A percentile compares a stretch with the other conserved stretches of the same genome.
phyloP scores from a whole-genome alignment of 331 rosid genomes.

The Malus hybrid region DNA sequence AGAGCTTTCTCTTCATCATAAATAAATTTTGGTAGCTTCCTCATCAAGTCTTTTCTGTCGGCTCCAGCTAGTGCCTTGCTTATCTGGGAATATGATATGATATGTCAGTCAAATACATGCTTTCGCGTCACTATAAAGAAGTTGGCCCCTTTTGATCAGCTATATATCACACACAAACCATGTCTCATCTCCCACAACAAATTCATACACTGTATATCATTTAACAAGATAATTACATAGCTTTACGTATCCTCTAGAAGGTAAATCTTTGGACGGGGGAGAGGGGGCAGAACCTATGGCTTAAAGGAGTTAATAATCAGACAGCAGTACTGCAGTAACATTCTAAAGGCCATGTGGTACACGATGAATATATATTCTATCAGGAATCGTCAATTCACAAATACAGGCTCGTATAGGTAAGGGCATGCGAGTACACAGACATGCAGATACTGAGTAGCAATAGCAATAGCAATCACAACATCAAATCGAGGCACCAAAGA shows the following conservation, averaged over 20 bases:
- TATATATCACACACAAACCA: neutral
- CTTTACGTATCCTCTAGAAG: neutral
- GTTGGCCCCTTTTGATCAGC: neutral
- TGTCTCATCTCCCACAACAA: neutral
- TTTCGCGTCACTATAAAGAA: neutral
- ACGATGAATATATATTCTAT: neutral
- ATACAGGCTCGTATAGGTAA: neutral
- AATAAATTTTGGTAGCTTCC: slow-evolving; percentile 61
- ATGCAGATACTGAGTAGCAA: neutral
- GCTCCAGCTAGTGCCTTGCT: slow-evolving; percentile 50
- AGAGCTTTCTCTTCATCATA: slow-evolving; percentile 61
- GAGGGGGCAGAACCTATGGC: neutral
- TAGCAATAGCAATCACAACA: neutral
- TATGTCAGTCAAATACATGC: slow-evolving; percentile 1
- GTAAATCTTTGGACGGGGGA: neutral
- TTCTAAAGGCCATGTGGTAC: neutral
- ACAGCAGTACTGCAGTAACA: neutral
- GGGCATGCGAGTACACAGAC: neutral
- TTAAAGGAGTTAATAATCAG: neutral
- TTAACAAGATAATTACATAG: neutral
- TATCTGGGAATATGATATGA: slow-evolving; percentile 26
- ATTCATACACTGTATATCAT: neutral
- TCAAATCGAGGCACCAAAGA: neutral
- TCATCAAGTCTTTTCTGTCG: slow-evolving; percentile 52
- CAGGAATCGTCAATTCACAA: neutral